These are phyloP conservation scores for Kluyveromyces wickerhamii DNA, from an alignment of 805 yeast genomes.

Conservation along the genomic window DNA sequence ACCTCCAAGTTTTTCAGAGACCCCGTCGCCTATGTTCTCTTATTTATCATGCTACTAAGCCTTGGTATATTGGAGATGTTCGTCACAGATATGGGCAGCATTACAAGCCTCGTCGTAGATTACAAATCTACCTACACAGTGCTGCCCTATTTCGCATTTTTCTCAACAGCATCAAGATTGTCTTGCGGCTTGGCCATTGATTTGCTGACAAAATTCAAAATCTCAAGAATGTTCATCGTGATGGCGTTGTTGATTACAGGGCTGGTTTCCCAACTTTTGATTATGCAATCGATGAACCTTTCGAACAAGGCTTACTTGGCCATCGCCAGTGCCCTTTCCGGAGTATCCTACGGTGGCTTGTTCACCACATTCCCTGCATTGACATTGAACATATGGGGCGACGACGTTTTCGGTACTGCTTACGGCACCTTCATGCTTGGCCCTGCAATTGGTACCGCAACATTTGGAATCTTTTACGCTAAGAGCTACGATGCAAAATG, in stretches of 20 bases:
- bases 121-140: conserved; percentile 22
- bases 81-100: conserved; percentile 73
- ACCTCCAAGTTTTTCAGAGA: conserved; percentile 35
- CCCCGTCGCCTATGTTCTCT: conserved; percentile 54
- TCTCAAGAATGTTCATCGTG: conserved; percentile 29
- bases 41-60: conserved; percentile 53
- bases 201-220: conserved; percentile 31
- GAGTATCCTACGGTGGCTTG: conserved; percentile 70
- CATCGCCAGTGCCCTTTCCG: conserved; percentile 44
- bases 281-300: conserved; percentile 17
- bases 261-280: conserved; percentile 30
- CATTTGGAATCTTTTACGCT: conserved; percentile 67
- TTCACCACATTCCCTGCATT: conserved; percentile 85
- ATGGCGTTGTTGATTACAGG: conserved; percentile 30
- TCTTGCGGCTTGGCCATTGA: conserved; percentile 65
- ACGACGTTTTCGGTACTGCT: conserved; percentile 80
- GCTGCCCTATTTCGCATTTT: conserved; percentile 55
- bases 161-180: conserved; percentile 66
- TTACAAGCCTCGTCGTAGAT: conserved; percentile 35
- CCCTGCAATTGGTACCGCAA: conserved; percentile 73
- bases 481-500: conserved; percentile 42
- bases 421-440: conserved; percentile 89
- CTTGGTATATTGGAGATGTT: conserved; percentile 84
- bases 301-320: conserved; percentile 13
- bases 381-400: conserved; percentile 79